Conservation (phyloP, 768 basidiomycete species). For the Russula griseocarnosa region DNA sequence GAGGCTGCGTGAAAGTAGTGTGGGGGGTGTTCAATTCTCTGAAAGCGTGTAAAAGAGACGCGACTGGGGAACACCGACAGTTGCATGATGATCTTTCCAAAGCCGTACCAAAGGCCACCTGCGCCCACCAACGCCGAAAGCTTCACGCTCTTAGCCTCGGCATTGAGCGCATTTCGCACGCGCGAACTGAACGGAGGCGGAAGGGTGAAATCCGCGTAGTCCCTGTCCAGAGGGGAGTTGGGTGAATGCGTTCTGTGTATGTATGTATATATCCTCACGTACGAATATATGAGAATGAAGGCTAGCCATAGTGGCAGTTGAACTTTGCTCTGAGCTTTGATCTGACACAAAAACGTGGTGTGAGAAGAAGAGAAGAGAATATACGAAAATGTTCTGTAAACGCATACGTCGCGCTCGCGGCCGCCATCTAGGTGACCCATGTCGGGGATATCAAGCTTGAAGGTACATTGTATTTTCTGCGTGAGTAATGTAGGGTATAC, state of each 20-base stretch:
- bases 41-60: not conserved
- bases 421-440: conserved; percentile 91
- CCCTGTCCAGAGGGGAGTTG: conserved; percentile 45
- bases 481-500: not conserved
- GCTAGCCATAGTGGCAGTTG: conserved; percentile 91
- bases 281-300: conserved; percentile 82
- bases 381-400: not conserved
- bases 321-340: conserved; percentile 68
- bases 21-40: not conserved
- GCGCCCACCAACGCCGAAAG: conserved; percentile 80
- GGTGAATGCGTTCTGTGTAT: not conserved
- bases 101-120: conserved; percentile 89
- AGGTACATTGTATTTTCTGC: conserved; percentile 91
- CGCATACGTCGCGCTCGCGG: conserved; percentile 67
- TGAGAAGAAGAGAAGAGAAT: not conserved
- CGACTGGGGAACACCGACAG: conserved; percentile 48
- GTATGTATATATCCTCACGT: conserved; percentile 23
- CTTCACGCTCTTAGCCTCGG: conserved; percentile 81
- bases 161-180: conserved; percentile 83
- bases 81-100: conserved; percentile 80
- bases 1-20: conserved; percentile 46
- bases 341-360: conserved; percentile 44
- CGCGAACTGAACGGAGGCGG: conserved; percentile 71
- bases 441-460: conserved; percentile 77
- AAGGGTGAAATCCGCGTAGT: conserved; percentile 86